These are phyloP conservation scores for Centrapalus pauciflorus DNA, from an alignment of 129 eudicot genomes.

Conservation along the genomic window DNA sequence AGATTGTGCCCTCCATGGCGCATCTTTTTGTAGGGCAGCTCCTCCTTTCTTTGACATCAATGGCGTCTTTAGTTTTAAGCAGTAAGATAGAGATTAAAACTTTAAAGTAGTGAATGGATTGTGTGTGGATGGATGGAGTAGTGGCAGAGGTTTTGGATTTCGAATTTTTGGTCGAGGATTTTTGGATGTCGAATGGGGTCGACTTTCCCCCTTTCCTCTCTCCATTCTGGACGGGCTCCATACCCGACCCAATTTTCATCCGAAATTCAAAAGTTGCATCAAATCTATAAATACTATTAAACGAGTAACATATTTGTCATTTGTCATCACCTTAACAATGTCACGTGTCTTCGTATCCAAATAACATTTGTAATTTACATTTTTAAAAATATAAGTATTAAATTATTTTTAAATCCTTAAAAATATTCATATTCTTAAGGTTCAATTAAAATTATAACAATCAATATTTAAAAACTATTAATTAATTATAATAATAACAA, in stretches of 20 bases:
- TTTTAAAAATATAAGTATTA: too few relatives aligned
- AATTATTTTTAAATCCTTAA: too few relatives aligned
- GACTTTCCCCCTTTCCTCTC: background rate
- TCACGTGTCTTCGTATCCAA: too few relatives aligned
- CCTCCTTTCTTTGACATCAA: conserved; percentile 49
- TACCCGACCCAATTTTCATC: background rate
- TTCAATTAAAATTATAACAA: too few relatives aligned
- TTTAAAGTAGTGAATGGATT: background rate
- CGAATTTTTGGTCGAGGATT: background rate
- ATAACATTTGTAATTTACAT: too few relatives aligned
- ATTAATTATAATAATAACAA: too few relatives aligned
- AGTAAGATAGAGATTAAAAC: conserved; percentile 2
- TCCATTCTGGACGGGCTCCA: background rate
- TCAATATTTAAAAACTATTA: too few relatives aligned
- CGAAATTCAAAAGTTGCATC: too few relatives aligned
- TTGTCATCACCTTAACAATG: too few relatives aligned
- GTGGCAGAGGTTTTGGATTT: conserved; percentile 15
- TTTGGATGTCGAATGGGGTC: background rate
- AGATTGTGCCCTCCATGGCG: conserved; percentile 74
- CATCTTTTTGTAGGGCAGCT: conserved; percentile 52
- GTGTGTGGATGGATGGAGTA: conserved; percentile 5
- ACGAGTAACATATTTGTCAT: too few relatives aligned
- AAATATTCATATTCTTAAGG: too few relatives aligned
- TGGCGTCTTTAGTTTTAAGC: background rate
- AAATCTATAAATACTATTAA: too few relatives aligned